Evolutionary conservation across 1,139 yeast genomes (phyloP), one percentile per base, ranked within the genome.

Genomic region (Lodderomyces beijingensis): DNA sequence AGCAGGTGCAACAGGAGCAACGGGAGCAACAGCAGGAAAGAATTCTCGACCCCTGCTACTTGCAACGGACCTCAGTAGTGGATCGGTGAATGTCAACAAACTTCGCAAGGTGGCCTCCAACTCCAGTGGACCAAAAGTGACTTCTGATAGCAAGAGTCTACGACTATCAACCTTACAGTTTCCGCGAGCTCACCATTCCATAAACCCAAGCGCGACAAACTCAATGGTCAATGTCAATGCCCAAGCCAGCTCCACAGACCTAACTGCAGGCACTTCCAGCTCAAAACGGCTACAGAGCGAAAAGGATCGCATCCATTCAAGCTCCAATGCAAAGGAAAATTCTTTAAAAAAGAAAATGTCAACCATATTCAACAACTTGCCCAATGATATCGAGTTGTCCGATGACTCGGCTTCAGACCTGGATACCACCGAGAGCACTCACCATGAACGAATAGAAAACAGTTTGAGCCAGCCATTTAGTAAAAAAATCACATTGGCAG

Each of bases 321-420:
- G n/a, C n/a, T n/a, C n/a, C n/a, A n/a, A n/a, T n/a, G n/a, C n/a
- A n/a, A n/a, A n/a, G n/a, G n/a, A n/a, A n/a, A n/a, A n/a, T n/a
- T n/a, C n/a, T n/a, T 23, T 41, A 12, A 37, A 34, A 27, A 37
- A 32, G 14, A 44, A 53, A 38, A 64, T 64, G 9, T 54, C 70
- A 1, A 57, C 71, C 5, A 61, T 67, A 3, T 69, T 69, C 46
- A 69, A 62, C 37, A 69, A 69, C 32, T 47, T 69, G 10, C 75
- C 75, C 8, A 69, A 69, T 42, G 75, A 69, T 47, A 66, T 69
- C 34, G 74, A 68, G 39, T 45, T 69, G 6, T 65, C 73, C 0
- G 75, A 69, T 36, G 74, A 68, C 44, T 65, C 72, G 3, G 73
- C 70, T 4, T 63, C 70, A 3, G 74, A 67, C 33, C 46, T 51